Conservation (phyloP, 805 yeast genomes). For the Ogataea polymorpha region DNA sequence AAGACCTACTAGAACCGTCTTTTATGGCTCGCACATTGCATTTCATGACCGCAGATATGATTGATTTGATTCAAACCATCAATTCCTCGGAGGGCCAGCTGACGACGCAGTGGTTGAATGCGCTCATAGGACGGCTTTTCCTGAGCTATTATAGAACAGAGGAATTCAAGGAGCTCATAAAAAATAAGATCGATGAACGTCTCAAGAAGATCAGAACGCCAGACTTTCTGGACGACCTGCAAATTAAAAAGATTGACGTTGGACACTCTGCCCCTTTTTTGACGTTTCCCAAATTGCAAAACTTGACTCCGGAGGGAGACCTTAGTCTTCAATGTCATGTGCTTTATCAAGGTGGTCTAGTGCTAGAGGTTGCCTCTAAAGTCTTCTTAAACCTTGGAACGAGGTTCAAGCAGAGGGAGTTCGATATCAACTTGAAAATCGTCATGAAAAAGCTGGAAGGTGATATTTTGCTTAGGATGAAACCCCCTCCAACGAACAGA, state of each 20-base stretch:
- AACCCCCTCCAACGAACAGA: slow-evolving; percentile 89
- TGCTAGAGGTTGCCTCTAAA: slow-evolving; percentile 77
- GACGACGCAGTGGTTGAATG: slow-evolving; percentile 88
- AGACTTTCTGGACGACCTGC: slow-evolving; percentile 80
- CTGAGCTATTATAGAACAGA: slow-evolving; percentile 73
- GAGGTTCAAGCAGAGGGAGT: slow-evolving; percentile 68
- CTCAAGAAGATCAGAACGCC: slow-evolving; percentile 80
- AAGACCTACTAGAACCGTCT: slow-evolving; percentile 50
- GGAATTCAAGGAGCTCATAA: slow-evolving; percentile 54
- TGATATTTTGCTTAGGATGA: slow-evolving; percentile 61
- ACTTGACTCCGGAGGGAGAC: slow-evolving; percentile 77
- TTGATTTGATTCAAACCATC: slow-evolving; percentile 68
- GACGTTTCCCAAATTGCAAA: slow-evolving; percentile 66
- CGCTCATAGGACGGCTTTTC: slow-evolving; percentile 78
- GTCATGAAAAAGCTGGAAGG: slow-evolving; percentile 71
- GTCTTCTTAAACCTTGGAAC: slow-evolving; percentile 73
- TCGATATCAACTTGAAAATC: slow-evolving; percentile 68
- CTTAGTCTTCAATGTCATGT: slow-evolving; percentile 59
- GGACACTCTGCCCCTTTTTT: slow-evolving; percentile 82
- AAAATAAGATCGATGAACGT: slow-evolving; percentile 62
- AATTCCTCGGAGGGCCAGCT: slow-evolving; percentile 82
- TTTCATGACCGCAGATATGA: slow-evolving; percentile 66
- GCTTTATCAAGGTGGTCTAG: slow-evolving; percentile 71
- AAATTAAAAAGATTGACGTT: slow-evolving; percentile 64
- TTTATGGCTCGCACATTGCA: slow-evolving; percentile 71